Conservation (phyloP, 1,284 basidiomycete genomes). For the Cryptococcus sp. region DNA sequence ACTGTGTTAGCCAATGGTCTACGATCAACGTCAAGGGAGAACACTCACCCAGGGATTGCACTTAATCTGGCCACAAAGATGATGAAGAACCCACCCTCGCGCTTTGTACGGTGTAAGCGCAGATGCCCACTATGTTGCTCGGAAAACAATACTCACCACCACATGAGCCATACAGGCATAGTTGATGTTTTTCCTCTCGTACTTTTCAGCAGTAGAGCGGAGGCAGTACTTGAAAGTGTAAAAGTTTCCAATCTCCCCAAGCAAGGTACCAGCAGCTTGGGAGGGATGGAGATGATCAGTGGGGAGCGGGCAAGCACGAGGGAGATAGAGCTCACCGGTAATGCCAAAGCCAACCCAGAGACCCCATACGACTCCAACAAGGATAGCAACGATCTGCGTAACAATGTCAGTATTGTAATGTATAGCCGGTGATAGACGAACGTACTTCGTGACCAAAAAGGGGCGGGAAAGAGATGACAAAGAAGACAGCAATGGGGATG, state of each 20-base stretch:
- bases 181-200: slow-evolving; percentile 65
- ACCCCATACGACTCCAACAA: slow-evolving; percentile 47
- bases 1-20: not conserved
- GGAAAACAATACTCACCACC: slow-evolving; percentile 44
- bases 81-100: slow-evolving; percentile 74
- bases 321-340: slow-evolving; percentile 17
- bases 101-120: slow-evolving; percentile 12
- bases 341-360: slow-evolving; percentile 49
- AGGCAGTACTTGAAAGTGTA: slow-evolving; percentile 53
- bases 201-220: slow-evolving; percentile 62
- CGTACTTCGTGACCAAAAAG: slow-evolving; percentile 46
- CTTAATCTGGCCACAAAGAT: slow-evolving; percentile 69
- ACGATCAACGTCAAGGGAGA: too few species aligned
- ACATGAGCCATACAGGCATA: slow-evolving; percentile 76
- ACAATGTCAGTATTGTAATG: slow-evolving; percentile 6
- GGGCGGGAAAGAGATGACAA: slow-evolving; percentile 49
- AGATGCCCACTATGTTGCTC: too few species aligned
- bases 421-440: not conserved
- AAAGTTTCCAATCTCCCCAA: slow-evolving; percentile 45
- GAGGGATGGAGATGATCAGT: not conserved
- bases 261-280: slow-evolving; percentile 37
- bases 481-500: slow-evolving; percentile 63
- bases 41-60: slow-evolving; percentile 65
- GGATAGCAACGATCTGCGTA: slow-evolving; percentile 39
- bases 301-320: not conserved